These are phyloP conservation scores for Aegilops sharonensis DNA, from an alignment of 176 grass and related monocot species.

Conservation along the genomic window DNA sequence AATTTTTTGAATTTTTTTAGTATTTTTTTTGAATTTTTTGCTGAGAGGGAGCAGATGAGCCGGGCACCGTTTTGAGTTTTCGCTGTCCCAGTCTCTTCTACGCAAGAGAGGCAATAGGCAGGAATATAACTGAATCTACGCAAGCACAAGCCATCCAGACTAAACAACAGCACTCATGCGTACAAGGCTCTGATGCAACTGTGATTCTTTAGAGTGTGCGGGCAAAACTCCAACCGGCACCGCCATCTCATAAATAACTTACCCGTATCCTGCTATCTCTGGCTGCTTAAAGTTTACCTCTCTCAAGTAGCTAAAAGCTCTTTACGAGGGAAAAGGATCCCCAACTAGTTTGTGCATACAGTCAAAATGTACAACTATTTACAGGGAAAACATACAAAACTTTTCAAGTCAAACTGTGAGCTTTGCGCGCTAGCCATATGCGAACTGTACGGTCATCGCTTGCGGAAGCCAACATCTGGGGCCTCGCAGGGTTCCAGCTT, in stretches of 20 bases:
- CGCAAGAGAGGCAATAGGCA: no score
- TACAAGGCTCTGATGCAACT: conserved; percentile 23
- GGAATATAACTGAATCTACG: no score
- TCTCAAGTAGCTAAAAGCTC: conserved; percentile 10
- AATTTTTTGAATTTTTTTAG: no score
- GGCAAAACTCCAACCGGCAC: conserved; percentile 17
- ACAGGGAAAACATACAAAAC: conserved; percentile 34
- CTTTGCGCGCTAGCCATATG: conserved; percentile 57
- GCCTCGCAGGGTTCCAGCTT: conserved; percentile 77
- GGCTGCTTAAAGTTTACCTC: neutral
- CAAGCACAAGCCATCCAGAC: neutral
- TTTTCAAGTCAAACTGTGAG: conserved; percentile 12
- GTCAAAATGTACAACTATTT: conserved; percentile 45
- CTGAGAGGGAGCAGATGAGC: no score
- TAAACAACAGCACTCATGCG: neutral
- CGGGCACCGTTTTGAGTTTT: no score
- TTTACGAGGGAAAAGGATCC: neutral
- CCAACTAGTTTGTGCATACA: conserved; percentile 16
- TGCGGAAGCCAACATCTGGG: conserved; percentile 87
- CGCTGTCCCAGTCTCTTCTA: neutral
- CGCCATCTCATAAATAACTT: neutral
- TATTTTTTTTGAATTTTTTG: no score
- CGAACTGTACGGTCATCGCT: conserved; percentile 85
- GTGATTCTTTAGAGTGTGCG: neutral
- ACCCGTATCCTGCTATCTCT: conserved; percentile 1